These are phyloP conservation scores for Nakazawaea anatomiae DNA, from an alignment of 805 yeast genomes.

Conservation along the genomic window DNA sequence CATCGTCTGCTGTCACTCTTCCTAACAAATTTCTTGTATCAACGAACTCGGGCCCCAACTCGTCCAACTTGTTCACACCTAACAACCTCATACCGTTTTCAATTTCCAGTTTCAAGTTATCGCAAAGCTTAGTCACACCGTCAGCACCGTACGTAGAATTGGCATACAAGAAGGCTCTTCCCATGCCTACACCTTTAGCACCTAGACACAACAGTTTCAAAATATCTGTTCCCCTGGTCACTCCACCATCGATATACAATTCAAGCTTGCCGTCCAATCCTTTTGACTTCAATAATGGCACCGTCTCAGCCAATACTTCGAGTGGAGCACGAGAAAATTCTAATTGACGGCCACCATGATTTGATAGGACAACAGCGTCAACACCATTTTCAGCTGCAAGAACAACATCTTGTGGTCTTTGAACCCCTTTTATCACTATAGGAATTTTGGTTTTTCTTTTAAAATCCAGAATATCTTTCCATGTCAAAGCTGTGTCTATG, in stretches of 20 bases:
- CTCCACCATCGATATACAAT: conserved; percentile 65
- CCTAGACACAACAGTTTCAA: conserved; percentile 64
- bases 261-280: conserved; percentile 48
- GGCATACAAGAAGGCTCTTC: conserved; percentile 62
- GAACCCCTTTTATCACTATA: conserved; percentile 74
- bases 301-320: conserved; percentile 66
- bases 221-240: conserved; percentile 63
- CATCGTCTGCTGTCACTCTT: conserved; percentile 23
- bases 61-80: conserved; percentile 34
- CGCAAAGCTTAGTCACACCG: conserved; percentile 58
- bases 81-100: conserved; percentile 73
- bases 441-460: conserved; percentile 36
- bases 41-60: conserved; percentile 10
- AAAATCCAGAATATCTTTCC: conserved; percentile 17
- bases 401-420: conserved; percentile 72
- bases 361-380: conserved; percentile 74
- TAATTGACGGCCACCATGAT: conserved; percentile 87
- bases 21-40: conserved; percentile 26
- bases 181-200: conserved; percentile 66
- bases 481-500: conserved; percentile 31
- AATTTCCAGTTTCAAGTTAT: conserved; percentile 62
- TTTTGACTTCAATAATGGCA: conserved; percentile 41
- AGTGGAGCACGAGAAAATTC: conserved; percentile 77
- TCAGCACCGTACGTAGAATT: conserved; percentile 58
- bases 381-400: conserved; percentile 67